Evolutionary conservation across 1,139 yeast genomes (phyloP).

Genomic region (Candida glucosophila): DNA sequence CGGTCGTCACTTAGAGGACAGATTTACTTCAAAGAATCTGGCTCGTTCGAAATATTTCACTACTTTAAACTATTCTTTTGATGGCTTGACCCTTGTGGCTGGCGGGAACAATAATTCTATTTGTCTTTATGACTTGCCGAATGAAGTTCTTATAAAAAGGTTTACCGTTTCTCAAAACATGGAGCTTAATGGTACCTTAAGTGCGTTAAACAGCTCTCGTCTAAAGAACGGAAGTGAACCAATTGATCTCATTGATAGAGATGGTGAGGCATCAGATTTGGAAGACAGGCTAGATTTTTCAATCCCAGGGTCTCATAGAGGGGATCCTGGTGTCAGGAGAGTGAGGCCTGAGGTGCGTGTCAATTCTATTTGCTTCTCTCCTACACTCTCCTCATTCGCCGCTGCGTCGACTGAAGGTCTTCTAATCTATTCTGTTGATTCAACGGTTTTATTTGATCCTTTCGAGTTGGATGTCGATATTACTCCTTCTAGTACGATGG

Average conservation of each 20-base stretch:
- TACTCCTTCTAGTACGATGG: conserved; percentile 70
- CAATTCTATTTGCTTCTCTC: conserved; percentile 71
- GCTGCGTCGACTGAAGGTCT: conserved; percentile 96
- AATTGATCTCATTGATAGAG: conserved; percentile 69
- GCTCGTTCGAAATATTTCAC: conserved; percentile 80
- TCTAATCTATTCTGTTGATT: conserved; percentile 72
- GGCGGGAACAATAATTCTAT: conserved; percentile 91
- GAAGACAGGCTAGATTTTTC: conserved; percentile 73
- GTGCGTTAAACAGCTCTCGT: conserved; percentile 66
- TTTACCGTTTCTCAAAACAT: conserved; percentile 83
- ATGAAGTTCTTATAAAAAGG: conserved; percentile 75
- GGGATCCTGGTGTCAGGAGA: conserved; percentile 77
- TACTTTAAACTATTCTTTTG: conserved; percentile 77
- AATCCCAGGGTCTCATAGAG: conserved; percentile 84
- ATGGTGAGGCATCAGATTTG: conserved; percentile 78
- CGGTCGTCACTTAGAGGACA: conserved; percentile 80
- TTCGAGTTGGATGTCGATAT: conserved; percentile 90
- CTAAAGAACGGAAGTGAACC: conserved; percentile 83
- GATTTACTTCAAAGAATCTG: conserved; percentile 74
- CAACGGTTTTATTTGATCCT: conserved; percentile 77
- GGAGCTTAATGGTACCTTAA: conserved; percentile 84
- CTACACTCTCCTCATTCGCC: conserved; percentile 85
- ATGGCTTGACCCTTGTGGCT: conserved; percentile 80
- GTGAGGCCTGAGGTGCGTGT: conserved; percentile 77
- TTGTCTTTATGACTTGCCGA: conserved; percentile 81